Conservation (phyloP, 176 grass and related monocot genomes). For the Phoenix roebelenii region DNA sequence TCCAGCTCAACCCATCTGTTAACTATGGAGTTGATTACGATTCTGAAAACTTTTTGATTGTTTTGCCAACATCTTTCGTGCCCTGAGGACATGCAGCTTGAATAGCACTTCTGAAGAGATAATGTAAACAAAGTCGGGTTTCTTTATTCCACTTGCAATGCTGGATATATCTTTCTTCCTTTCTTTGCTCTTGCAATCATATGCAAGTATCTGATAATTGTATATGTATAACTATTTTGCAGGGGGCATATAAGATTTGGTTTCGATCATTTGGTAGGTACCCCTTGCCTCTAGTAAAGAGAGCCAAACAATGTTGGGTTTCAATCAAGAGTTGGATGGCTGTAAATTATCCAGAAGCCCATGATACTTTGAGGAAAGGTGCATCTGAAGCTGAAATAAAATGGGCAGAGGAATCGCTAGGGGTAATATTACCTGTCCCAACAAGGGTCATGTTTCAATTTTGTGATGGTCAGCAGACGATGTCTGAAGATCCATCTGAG, state of each 20-base stretch:
- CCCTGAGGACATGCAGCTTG: too few species aligned
- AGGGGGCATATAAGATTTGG: constrained; percentile 80
- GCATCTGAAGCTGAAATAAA: constrained; percentile 66
- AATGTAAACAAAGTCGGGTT: too few species aligned
- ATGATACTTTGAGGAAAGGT: constrained; percentile 59
- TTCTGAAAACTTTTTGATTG: too few species aligned
- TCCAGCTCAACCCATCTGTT: too few species aligned
- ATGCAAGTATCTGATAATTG: too few species aligned
- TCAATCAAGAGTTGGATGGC: constrained; percentile 61
- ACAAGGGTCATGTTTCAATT: constrained; percentile 81
- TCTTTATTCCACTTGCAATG: too few species aligned
- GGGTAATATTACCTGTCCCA: constrained; percentile 62
- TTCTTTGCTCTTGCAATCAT: too few species aligned
- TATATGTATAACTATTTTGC: constrained; percentile 21
- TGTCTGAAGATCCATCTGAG: constrained; percentile 5
- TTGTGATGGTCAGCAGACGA: constrained; percentile 80
- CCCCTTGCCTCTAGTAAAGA: constrained; percentile 69
- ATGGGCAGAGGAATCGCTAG: constrained; percentile 46
- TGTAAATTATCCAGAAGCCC: constrained; percentile 78
- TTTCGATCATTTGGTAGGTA: constrained; percentile 76
- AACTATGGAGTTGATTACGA: too few species aligned
- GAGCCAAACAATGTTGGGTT: constrained; percentile 73
- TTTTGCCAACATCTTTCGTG: too few species aligned
- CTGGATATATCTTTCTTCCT: too few species aligned
- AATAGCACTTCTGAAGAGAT: too few species aligned